Evolutionary conservation across 2,329 filamentous ascomycete species (phyloP).

Genomic region (Xylariaceae sp.): DNA sequence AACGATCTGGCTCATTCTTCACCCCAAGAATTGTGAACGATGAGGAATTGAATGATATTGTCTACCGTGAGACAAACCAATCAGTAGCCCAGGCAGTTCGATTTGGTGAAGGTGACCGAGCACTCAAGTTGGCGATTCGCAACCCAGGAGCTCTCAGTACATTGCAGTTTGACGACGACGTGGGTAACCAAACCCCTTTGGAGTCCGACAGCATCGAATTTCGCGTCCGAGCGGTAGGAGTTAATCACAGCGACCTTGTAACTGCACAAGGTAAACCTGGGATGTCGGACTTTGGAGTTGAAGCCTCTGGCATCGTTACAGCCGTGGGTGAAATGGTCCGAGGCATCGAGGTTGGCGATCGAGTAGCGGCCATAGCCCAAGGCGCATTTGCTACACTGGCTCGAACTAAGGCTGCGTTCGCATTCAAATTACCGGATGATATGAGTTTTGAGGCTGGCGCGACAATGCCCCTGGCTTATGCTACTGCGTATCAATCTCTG

Average conservation of each 20-base stretch:
- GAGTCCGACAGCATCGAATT: constrained; percentile 34
- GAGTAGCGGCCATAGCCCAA: constrained; percentile 37
- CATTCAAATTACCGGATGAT: constrained; percentile 28
- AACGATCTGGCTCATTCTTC: constrained; percentile 36
- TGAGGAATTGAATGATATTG: constrained; percentile 38
- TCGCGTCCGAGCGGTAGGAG: constrained; percentile 27
- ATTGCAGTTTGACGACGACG: constrained; percentile 28
- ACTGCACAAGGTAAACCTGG: constrained; percentile 28
- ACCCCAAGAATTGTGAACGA: constrained; percentile 39
- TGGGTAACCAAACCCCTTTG: constrained; percentile 27
- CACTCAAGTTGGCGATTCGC: constrained; percentile 27
- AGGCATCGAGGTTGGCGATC: constrained; percentile 28
- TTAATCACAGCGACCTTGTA: constrained; percentile 30
- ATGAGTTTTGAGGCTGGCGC: constrained; percentile 29
- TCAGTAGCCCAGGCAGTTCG: constrained; percentile 35
- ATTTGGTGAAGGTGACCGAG: constrained; percentile 33
- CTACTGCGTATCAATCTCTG: constrained; percentile 28
- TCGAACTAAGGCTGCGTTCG: constrained; percentile 27
- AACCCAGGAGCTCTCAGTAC: constrained; percentile 30
- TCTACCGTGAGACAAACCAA: constrained; percentile 40
- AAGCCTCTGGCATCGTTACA: constrained; percentile 28
- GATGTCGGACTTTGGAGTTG: constrained; percentile 26
- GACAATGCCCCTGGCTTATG: constrained; percentile 28
- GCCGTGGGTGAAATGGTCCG: constrained; percentile 25
- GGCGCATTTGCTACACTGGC: constrained; percentile 28